Conservation (phyloP, 225 moss, liverwort and hornwort genomes). For the Bryum argenteum region DNA sequence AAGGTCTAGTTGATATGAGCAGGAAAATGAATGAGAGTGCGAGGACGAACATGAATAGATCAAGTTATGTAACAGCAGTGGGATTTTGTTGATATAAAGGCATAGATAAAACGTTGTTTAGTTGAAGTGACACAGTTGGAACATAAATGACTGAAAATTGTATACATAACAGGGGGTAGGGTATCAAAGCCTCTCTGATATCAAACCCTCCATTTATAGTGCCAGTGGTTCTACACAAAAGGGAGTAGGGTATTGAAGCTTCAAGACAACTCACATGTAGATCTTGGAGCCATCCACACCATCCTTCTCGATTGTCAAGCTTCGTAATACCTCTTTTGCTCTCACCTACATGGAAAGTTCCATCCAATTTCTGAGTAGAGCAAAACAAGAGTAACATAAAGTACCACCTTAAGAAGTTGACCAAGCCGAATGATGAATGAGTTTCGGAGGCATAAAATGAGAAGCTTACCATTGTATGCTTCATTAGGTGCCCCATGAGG, state of each 20-base stretch:
- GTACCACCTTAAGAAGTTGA: neutral
- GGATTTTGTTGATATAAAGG: too few species aligned
- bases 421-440: constrained; percentile 4
- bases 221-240: neutral
- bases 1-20: constrained; percentile 5
- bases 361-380: constrained; percentile 8
- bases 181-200: constrained; percentile 7
- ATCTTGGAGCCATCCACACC: constrained; percentile 95
- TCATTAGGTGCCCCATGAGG: constrained; percentile 98
- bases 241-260: constrained; percentile 6
- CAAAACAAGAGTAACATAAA: neutral
- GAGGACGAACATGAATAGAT: too few species aligned
- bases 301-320: constrained; percentile 74
- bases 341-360: constrained; percentile 47
- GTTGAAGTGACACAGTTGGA: neutral
- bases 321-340: constrained; percentile 72
- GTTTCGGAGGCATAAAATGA: neutral
- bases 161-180: neutral
- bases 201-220: too few species aligned
- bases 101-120: neutral
- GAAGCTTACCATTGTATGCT: constrained; percentile 76
- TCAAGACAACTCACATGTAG: constrained; percentile 60
- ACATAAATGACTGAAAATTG: neutral
- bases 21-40: neutral
- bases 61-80: too few species aligned